Conservation (phyloP, 148 eudicot species). For the Euryodendron excelsum region DNA sequence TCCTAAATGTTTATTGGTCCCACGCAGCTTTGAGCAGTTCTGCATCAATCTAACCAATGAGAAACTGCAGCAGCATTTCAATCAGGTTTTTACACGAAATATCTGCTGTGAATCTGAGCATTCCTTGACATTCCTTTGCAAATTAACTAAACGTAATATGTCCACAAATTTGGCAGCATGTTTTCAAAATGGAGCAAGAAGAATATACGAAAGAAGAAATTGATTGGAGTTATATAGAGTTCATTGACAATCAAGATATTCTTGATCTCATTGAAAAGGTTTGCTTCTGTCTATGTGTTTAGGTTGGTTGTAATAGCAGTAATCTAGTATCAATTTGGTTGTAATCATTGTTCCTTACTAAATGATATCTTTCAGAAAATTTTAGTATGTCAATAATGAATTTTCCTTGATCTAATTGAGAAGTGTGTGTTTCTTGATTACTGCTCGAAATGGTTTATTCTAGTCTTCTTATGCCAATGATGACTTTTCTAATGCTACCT, state of each 20-base stretch:
- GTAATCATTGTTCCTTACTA: too few species aligned
- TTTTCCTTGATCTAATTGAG: too few species aligned
- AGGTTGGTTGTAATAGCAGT: not conserved
- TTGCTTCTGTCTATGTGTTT: constrained; percentile 5
- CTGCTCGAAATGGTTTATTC: too few species aligned
- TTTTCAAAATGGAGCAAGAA: constrained; percentile 99
- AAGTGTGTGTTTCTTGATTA: too few species aligned
- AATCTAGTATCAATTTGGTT: not conserved
- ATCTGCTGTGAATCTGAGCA: not conserved
- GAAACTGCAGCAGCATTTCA: constrained; percentile 98
- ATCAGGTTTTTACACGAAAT: constrained; percentile 61
- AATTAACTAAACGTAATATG: not conserved
- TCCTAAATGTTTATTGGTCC: constrained; percentile 13
- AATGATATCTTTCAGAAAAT: too few species aligned
- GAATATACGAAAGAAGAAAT: constrained; percentile 97
- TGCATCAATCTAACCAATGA: constrained; percentile 97
- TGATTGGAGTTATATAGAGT: constrained; percentile 98
- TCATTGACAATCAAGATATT: constrained; percentile 89
- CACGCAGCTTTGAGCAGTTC: constrained; percentile 97
- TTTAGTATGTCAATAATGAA: too few species aligned
- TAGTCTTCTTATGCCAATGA: too few species aligned
- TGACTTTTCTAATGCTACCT: too few species aligned
- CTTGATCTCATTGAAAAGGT: constrained; percentile 99
- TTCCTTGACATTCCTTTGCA: not conserved
- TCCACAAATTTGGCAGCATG: constrained; percentile 60